Evolutionary conservation across 73 alveolate genomes (phyloP).

Genomic region (Blepharisma stoltei): DNA sequence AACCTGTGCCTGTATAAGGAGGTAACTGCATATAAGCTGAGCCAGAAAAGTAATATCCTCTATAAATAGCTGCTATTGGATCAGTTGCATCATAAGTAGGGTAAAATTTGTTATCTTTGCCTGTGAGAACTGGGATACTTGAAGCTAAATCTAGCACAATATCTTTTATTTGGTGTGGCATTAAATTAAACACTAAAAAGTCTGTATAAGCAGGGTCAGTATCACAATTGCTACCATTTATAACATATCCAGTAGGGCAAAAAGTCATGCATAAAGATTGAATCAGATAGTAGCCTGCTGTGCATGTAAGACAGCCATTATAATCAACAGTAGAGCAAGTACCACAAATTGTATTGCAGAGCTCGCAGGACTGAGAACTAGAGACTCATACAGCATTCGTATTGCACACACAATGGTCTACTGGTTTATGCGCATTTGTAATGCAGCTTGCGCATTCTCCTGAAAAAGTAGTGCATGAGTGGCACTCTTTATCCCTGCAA

Average conservation of each 20-base stretch:
- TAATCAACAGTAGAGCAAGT: background rate
- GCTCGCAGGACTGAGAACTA: background rate
- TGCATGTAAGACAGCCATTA: background rate
- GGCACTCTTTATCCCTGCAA: background rate
- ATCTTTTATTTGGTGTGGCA: background rate
- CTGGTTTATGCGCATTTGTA: background rate
- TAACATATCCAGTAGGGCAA: slow-evolving; percentile 21
- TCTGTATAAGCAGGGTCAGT: background rate
- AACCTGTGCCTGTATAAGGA: background rate
- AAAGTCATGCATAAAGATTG: slow-evolving; percentile 16
- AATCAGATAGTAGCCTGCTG: background rate
- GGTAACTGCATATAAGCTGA: slow-evolving; percentile 16
- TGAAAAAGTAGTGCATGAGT: background rate
- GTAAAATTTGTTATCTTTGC: background rate
- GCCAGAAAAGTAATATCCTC: slow-evolving; percentile 13
- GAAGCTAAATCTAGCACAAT: background rate
- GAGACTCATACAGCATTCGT: background rate
- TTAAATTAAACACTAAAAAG: background rate
- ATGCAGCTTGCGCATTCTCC: slow-evolving; percentile 6
- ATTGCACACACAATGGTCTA: background rate
- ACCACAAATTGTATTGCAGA: background rate
- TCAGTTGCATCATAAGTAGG: slow-evolving; percentile 1
- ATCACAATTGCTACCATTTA: background rate
- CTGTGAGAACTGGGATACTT: background rate
- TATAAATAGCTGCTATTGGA: slow-evolving; percentile 12